Conservation (phyloP, 169 alveolate species). For the Plasmodium sp. region DNA sequence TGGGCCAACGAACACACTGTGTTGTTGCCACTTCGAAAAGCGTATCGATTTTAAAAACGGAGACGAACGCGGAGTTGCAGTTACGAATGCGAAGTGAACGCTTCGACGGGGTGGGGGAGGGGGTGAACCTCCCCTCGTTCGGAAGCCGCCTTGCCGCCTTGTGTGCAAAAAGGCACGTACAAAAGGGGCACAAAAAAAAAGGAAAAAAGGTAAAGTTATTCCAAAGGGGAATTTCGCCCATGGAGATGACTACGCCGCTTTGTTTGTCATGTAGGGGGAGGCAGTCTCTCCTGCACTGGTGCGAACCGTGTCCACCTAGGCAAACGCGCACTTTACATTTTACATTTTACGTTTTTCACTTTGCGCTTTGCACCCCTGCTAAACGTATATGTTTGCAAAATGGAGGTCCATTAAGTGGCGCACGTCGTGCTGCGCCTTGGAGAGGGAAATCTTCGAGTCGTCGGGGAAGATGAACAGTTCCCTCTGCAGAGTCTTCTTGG, state of each 20-base stretch:
- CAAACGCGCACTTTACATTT: too few relatives aligned
- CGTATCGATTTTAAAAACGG: not conserved
- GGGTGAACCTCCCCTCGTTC: not conserved
- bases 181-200: not conserved
- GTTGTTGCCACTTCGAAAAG: not conserved
- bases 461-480: constrained; percentile 64
- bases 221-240: not conserved
- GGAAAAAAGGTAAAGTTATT: not conserved
- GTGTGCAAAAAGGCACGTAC: not conserved
- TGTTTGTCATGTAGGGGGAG: not conserved
- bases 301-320: not conserved
- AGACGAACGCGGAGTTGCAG: not conserved
- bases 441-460: constrained; percentile 28
- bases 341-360: too few relatives aligned
- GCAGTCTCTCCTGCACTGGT: not conserved
- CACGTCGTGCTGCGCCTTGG: constrained; percentile 52
- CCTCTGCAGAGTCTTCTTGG: constrained; percentile 14
- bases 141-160: not conserved
- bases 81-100: not conserved
- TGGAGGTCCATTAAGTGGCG: constrained; percentile 9
- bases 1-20: not conserved
- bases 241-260: not conserved
- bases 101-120: not conserved
- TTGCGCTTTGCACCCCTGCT: not conserved
- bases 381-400: constrained; percentile 53